Conservation (phyloP, 2,329 filamentous ascomycete genomes). For the Fusarium liriodendri region DNA sequence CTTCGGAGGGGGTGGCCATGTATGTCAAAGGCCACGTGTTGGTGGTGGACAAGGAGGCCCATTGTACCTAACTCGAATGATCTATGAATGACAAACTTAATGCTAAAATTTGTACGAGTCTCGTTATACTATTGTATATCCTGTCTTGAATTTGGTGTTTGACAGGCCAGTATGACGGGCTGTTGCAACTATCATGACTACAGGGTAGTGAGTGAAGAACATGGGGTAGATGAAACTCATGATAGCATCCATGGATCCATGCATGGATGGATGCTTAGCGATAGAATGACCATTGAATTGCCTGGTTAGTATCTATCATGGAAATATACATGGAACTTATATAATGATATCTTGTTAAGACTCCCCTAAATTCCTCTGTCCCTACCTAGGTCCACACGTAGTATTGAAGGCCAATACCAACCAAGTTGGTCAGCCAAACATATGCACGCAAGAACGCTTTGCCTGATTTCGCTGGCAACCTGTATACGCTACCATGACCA, state of each 20-base stretch:
- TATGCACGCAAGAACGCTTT: neutral
- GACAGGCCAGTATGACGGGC: neutral
- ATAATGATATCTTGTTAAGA: neutral
- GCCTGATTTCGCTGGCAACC: neutral
- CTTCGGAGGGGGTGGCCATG: slow-evolving; percentile 24
- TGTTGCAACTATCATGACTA: neutral
- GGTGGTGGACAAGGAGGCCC: slow-evolving; percentile 14
- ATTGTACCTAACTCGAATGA: slow-evolving; percentile 42
- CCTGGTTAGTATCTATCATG: neutral
- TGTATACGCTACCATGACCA: neutral
- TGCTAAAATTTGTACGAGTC: slow-evolving; percentile 13
- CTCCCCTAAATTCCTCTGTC: neutral
- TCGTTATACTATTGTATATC: neutral
- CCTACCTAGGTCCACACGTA: neutral
- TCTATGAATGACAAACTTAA: slow-evolving; percentile 45
- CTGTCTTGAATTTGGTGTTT: neutral
- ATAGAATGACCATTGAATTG: neutral
- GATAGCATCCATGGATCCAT: neutral
- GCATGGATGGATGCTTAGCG: neutral
- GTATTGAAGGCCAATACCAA: neutral
- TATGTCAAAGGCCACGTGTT: slow-evolving; percentile 21
- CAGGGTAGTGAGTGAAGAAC: neutral
- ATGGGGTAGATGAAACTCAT: neutral
- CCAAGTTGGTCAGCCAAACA: neutral
- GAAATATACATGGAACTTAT: neutral